Evolutionary conservation across 768 basidiomycete genomes (phyloP), one percentile per base, ranked within the genome.

Genomic region (Leccinum longicurvipes): DNA sequence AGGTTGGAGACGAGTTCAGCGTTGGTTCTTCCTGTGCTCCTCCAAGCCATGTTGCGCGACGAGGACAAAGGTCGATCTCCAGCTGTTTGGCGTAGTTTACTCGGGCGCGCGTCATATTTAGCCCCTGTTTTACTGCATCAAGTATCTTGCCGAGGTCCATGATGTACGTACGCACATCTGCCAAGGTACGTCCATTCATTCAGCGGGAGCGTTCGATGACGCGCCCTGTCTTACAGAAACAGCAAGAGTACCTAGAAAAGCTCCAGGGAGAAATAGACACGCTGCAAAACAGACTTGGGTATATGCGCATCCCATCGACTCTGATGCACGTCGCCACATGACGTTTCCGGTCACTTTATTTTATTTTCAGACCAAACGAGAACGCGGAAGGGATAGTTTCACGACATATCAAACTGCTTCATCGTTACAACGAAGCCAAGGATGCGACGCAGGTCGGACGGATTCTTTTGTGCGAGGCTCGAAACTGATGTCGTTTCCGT

Each of bases 341-440:
- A 52, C 31, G 10, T 36, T 19, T 36, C 50, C 45, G 31, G 19
- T 50, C 42, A 15, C n/a, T n/a, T 17, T 57, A 34, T 7, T 34
- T 12, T 12, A 3, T 41, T 42, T 55, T 28, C 51, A 80, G 79
- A 31, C 69, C 67, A 51, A 53, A 68, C 44, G 76, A 77, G 55
- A 79, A 84, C 50, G 79, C 85, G 0, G 81, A 84, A 42, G 72
- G 72, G 48, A 81, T 87, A 8, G 82, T 87, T 23, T 82, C 84
- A 57, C 72, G 75, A 14, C 87, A 91, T 62, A 91, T 91, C 68
- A 80, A 80, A 60, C 74, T 89, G 4, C 73, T 91, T 32, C 90
- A 91, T 67, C 75, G 73, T 34, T 92, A 91, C 58, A 91, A 91
- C 57, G 90, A 91, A 67, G 81, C 87, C 9, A 91, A 91, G 65